phyloP scores from a whole-genome alignment of 2,329 filamentous ascomycete genomes.

The Microdochium trichocladiopsis region DNA sequence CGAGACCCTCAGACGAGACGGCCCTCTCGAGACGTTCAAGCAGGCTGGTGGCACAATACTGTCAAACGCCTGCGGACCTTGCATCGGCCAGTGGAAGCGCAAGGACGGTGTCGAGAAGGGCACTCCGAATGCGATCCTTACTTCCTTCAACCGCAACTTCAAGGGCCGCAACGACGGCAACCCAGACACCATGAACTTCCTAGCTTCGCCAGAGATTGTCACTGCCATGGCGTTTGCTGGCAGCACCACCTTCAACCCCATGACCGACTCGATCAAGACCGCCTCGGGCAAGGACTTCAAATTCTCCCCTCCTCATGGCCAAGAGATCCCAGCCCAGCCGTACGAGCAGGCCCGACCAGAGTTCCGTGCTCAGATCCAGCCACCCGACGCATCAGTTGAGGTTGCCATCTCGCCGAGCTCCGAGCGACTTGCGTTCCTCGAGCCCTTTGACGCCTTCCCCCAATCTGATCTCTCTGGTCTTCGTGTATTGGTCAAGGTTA shows the following conservation, averaged over 20 bases:
- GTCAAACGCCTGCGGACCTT: conserved; percentile 91
- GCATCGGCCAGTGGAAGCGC: conserved; percentile 92
- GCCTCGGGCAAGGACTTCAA: conserved; percentile 76
- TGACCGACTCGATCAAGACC: conserved; percentile 78
- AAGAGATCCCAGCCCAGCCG: conserved; percentile 50
- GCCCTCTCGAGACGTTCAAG: conserved; percentile 79
- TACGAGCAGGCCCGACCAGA: conserved; percentile 67
- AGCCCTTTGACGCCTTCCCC: conserved; percentile 85
- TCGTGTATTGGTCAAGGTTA: conserved; percentile 88
- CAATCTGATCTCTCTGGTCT: conserved; percentile 65
- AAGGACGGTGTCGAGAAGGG: conserved; percentile 81
- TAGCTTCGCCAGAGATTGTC: conserved; percentile 92
- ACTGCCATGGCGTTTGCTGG: conserved; percentile 94
- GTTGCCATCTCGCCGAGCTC: conserved; percentile 84
- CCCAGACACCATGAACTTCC: conserved; percentile 95
- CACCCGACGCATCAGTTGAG: conserved; percentile 61
- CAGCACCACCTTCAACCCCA: conserved; percentile 89
- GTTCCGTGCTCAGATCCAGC: conserved; percentile 63
- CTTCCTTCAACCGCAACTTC: conserved; percentile 98
- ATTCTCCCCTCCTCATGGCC: conserved; percentile 73
- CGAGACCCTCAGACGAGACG: conserved; percentile 84
- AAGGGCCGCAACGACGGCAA: conserved; percentile 96
- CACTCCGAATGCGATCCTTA: conserved; percentile 87
- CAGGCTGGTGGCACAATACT: conserved; percentile 82
- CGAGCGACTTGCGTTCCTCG: conserved; percentile 80